phyloP scores from a whole-genome alignment of 192 early-diverging fungal genomes.

The Coemansia aciculifera region DNA sequence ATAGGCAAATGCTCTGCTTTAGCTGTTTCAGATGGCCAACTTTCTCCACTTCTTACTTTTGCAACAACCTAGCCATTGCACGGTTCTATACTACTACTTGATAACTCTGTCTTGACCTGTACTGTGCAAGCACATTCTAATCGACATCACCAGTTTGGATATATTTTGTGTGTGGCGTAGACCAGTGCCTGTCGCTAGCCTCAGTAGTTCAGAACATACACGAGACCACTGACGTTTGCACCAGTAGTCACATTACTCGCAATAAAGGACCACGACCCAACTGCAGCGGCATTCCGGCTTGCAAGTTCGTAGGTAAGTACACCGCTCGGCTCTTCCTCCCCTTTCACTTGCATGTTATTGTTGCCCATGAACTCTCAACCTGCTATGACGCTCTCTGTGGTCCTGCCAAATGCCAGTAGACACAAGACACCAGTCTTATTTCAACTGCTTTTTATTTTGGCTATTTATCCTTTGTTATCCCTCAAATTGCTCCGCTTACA shows the following conservation, averaged over 20 bases:
- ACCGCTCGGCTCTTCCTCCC: too few species aligned
- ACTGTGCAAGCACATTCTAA: background rate
- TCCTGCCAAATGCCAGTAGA: background rate
- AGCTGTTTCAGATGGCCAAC: constrained; percentile 5
- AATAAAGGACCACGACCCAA: background rate
- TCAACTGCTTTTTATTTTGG: constrained; percentile 1
- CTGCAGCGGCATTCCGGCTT: background rate
- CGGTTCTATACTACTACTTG: background rate
- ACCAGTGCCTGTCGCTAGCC: background rate
- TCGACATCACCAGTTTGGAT: background rate
- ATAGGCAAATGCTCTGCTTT: background rate
- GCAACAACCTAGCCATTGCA: background rate
- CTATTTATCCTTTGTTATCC: background rate
- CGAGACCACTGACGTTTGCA: background rate
- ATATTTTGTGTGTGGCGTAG: background rate
- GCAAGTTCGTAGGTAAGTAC: background rate
- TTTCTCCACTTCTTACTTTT: constrained; percentile 1
- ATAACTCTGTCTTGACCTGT: background rate
- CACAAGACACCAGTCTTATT: background rate
- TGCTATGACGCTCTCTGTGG: background rate
- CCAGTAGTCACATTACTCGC: background rate
- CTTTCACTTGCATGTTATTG: background rate
- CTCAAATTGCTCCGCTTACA: background rate
- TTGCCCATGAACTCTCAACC: background rate
- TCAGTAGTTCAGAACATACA: background rate